Base-by-base conservation (phyloP, 2,329 filamentous ascomycete species). In the Epichloe bromicola region DNA sequence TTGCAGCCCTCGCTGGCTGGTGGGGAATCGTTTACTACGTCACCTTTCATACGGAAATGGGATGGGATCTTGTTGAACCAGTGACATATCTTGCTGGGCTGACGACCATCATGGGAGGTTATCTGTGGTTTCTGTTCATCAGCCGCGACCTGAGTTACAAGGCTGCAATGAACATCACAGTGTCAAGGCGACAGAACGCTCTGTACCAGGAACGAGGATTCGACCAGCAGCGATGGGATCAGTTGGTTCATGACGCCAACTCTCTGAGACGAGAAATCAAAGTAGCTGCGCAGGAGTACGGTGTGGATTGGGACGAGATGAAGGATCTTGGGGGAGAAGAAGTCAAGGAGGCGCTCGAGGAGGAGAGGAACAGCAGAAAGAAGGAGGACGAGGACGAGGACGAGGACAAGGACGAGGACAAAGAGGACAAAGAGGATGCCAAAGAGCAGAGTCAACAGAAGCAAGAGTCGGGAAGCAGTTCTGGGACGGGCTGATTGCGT, bases 51-150 rank as follows among this genome's bases (percentile, higher is more conserved):
- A 95, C 88, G 0, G 80, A 88, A 41, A 74, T 86, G 54, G 89
- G 89, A 5, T 95, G 89, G 89, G 88, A 95, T 60, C 78, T 88
- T 6, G 89, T 95, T 74, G 89, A 95, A 67, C 89, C 88, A 0
- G 80, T 95, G 2, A 95, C 88, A 36, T 95, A 95, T 62, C 79
- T 95, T 15, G 88, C 86, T 2, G 86, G 88, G n/a, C 73, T 96
- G 56, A 80, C 83, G 1, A 89, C 86, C 12, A 80, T 95, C 61
- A 94, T 95, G 71, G 84, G 84, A 7, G 90, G 88, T 57, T 96
- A 96, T 61, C 73, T 95, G 50, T 96, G 88, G 88, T 95, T 96
- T 65, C 71, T 95, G 12, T 95, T 90, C 68, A 87, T 95, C 70
- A 94, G 90, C 68, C 80, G 86, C 19, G 89, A 95, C 67, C 82